These are phyloP conservation scores for Prunus mongolica DNA, from an alignment of 306 rosid species.

Conservation along the genomic window DNA sequence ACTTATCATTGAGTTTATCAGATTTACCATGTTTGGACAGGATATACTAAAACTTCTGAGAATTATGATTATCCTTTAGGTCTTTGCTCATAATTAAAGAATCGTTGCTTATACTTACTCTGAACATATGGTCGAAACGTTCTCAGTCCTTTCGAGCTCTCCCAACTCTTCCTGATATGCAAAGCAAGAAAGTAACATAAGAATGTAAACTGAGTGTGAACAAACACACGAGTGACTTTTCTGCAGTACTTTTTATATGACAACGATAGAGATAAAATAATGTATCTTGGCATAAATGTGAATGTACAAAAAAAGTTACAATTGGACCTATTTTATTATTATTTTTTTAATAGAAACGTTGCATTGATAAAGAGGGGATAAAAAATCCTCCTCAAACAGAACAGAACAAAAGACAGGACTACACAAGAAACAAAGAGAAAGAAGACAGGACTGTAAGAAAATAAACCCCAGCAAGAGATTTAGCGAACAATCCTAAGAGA, in stretches of 20 bases:
- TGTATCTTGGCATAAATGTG: not conserved
- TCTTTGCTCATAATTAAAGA: not conserved
- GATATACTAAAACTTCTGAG: not conserved
- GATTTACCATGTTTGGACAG: not conserved
- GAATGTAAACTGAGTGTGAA: slow-evolving; percentile 2
- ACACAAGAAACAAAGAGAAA: no score
- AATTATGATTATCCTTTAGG: no score
- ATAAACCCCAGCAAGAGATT: no score
- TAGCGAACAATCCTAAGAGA: no score
- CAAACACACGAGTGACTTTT: not conserved
- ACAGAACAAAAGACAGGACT: no score
- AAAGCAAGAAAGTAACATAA: slow-evolving; percentile 4
- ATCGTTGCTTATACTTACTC: slow-evolving; percentile 49
- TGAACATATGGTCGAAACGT: slow-evolving; percentile 55
- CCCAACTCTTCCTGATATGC: slow-evolving; percentile 63
- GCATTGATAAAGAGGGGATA: no score
- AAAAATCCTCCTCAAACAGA: no score
- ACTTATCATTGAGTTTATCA: slow-evolving; percentile 2
- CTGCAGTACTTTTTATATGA: not conserved
- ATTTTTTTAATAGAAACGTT: no score
- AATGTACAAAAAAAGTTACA: not conserved
- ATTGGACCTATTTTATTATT: not conserved
- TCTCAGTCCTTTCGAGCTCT: slow-evolving; percentile 61
- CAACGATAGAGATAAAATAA: not conserved
- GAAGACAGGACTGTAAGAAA: no score